phyloP scores from a whole-genome alignment of 306 rosid species.

The Cicer chorassanicum region DNA sequence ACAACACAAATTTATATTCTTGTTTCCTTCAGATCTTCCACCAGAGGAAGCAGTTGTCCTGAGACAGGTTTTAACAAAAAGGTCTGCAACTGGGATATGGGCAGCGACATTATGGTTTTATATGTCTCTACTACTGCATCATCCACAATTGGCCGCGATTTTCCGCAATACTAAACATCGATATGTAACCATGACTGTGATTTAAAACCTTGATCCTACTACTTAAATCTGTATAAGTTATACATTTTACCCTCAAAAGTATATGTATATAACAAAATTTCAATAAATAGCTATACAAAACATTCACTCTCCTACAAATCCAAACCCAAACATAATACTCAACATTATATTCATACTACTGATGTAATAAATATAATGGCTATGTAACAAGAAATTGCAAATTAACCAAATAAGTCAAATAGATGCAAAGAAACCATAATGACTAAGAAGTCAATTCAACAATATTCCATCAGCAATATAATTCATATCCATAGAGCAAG shows the following conservation, averaged over 20 bases:
- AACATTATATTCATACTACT: not conserved
- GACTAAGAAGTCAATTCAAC: not conserved
- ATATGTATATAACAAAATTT: not conserved
- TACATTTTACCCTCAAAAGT: not conserved
- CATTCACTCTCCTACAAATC: not conserved
- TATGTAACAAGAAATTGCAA: conserved; percentile 4
- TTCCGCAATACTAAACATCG: not conserved
- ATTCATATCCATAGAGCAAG: not conserved
- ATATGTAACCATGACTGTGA: not conserved
- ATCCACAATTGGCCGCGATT: not conserved
- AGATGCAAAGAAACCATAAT: not conserved
- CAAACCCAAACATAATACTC: not conserved
- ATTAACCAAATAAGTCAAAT: not conserved
- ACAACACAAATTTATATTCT: not conserved
- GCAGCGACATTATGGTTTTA: not conserved
- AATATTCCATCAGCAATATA: not conserved
- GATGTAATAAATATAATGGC: not conserved
- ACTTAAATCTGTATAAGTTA: conserved; percentile 5
- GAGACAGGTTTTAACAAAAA: not conserved
- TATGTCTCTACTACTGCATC: not conserved
- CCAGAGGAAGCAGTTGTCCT: not conserved
- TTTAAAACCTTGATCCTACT: not conserved
- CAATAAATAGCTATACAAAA: not conserved
- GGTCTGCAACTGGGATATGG: not conserved
- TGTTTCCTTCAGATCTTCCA: not conserved